Conservation (phyloP, 1,284 basidiomycete species). For the Trametes polyzona region DNA sequence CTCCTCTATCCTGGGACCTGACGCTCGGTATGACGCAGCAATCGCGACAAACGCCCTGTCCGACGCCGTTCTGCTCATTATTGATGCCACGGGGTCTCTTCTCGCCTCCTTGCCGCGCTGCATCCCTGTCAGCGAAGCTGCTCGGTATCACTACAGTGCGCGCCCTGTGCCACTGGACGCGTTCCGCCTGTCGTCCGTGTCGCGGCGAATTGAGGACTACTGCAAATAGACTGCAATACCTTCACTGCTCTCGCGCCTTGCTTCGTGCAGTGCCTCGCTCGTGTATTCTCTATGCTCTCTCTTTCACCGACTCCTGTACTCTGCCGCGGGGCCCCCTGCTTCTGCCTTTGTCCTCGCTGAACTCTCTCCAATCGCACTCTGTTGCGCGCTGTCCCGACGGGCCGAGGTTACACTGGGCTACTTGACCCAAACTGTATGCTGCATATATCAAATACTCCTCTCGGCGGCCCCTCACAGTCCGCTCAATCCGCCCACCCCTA, state of each 20-base stretch:
- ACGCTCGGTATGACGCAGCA: background rate
- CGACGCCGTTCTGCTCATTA: background rate
- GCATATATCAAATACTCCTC: too few relatives aligned
- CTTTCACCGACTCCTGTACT: background rate
- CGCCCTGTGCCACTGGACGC: background rate
- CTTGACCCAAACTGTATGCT: too few relatives aligned
- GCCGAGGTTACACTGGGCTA: too few relatives aligned
- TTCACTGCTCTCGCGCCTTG: background rate
- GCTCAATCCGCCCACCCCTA: background rate
- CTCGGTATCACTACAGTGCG: background rate
- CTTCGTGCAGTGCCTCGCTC: background rate
- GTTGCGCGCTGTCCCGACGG: background rate
- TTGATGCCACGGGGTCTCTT: background rate
- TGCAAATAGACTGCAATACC: background rate
- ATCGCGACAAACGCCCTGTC: background rate
- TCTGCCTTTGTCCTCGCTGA: background rate
- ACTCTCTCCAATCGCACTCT: background rate
- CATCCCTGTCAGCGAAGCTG: conserved; percentile 4
- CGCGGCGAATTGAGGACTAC: conserved; percentile 9
- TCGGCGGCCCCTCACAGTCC: background rate
- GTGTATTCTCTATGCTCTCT: background rate
- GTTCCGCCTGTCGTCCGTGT: conserved; percentile 12
- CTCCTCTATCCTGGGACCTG: conserved; percentile 1
- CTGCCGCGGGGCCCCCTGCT: background rate
- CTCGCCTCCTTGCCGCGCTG: background rate